Conservation (phyloP, 192 early-diverging fungal genomes). For the Umbelopsis vinacea region DNA sequence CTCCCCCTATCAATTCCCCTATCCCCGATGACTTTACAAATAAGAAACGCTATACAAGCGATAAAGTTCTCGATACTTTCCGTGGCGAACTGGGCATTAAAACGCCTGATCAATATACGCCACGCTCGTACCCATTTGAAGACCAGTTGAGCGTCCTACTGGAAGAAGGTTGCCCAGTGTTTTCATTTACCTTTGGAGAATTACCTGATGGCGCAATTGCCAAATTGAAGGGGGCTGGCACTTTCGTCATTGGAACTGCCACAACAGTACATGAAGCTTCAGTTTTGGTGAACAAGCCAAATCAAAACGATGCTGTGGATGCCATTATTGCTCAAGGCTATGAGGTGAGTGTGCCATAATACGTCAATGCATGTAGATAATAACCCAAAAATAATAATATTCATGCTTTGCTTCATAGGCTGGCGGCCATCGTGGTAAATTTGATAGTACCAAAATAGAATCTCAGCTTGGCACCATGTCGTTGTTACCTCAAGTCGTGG, state of each 20-base stretch:
- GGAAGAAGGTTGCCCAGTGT: conserved; percentile 29
- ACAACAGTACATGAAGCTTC: conserved; percentile 35
- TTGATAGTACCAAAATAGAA: conserved; percentile 19
- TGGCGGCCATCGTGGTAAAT: conserved; percentile 36
- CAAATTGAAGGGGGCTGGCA: conserved; percentile 20
- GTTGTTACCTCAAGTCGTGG: background rate
- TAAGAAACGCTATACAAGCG: conserved; percentile 22
- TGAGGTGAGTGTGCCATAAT: background rate
- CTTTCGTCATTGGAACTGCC: conserved; percentile 38
- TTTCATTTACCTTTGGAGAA: conserved; percentile 41
- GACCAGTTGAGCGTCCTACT: conserved; percentile 30
- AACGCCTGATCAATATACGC: conserved; percentile 11
- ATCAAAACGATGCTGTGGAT: conserved; percentile 24
- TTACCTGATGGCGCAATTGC: conserved; percentile 21
- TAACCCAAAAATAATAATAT: too few relatives aligned
- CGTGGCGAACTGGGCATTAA: conserved; percentile 21
- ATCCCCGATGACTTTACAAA: conserved; percentile 22
- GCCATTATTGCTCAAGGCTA: conserved; percentile 36
- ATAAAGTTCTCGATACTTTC: conserved; percentile 19
- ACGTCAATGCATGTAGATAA: too few relatives aligned
- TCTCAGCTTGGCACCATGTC: background rate
- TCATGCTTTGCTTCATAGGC: conserved; percentile 23
- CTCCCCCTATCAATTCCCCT: background rate
- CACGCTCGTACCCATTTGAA: conserved; percentile 32
- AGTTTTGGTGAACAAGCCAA: conserved; percentile 10